Evolutionary conservation across 352 stramenopile genomes (phyloP).

Genomic region (Phytophthora idaei): DNA sequence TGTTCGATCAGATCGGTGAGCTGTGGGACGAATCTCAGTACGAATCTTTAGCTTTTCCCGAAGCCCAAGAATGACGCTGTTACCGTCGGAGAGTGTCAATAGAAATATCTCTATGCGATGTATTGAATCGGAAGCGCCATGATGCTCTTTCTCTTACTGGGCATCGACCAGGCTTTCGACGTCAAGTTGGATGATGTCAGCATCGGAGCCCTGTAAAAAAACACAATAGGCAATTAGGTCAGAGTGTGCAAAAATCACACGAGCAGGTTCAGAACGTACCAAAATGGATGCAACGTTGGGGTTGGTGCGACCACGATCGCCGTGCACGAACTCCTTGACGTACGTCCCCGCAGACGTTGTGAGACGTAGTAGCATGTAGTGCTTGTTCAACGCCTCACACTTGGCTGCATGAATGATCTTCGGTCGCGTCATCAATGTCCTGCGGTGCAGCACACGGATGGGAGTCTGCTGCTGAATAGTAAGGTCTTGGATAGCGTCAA

Average conservation of each 20-base stretch:
- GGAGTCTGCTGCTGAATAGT: constrained; percentile 96
- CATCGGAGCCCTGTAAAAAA: constrained; percentile 70
- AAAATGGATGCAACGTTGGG: constrained; percentile 94
- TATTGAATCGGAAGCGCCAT: constrained; percentile 4
- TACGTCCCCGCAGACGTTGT: constrained; percentile 97
- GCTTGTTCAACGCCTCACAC: constrained; percentile 92
- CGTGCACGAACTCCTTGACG: constrained; percentile 99
- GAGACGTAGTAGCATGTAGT: constrained; percentile 97
- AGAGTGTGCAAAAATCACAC: neutral
- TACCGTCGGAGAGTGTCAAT: constrained; percentile 11
- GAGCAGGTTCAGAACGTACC: constrained; percentile 35
- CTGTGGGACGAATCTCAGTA: constrained; percentile 88
- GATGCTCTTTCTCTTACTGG: constrained; percentile 26
- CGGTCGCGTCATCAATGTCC: constrained; percentile 92
- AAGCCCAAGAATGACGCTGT: neutral
- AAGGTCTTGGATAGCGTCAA: constrained; percentile 85
- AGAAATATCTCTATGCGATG: constrained; percentile 23
- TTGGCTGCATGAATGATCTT: constrained; percentile 91
- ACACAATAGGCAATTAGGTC: constrained; percentile 13
- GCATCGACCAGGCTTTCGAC: constrained; percentile 90
- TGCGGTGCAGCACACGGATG: constrained; percentile 97
- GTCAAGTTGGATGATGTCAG: constrained; percentile 98
- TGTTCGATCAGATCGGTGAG: constrained; percentile 73
- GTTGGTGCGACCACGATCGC: constrained; percentile 96
- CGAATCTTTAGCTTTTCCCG: constrained; percentile 70